Conservation (phyloP, 108 stramenopile genomes). For the Fragilaria crotonensis region DNA sequence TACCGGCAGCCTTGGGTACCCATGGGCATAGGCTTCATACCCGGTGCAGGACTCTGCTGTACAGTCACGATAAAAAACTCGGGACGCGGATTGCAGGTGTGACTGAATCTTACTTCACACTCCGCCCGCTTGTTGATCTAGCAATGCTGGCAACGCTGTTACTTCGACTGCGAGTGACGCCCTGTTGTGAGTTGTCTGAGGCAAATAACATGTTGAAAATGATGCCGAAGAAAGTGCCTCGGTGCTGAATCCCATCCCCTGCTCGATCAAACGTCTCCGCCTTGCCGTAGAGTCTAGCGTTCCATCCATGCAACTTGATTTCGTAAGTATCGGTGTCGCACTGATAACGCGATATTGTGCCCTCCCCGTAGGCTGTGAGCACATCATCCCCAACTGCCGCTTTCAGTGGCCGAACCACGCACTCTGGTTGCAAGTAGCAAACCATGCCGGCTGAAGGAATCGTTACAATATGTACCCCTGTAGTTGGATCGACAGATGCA, state of each 20-base stretch:
- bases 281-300: constrained; percentile 63
- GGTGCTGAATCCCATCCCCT: constrained; percentile 63
- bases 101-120: constrained; percentile 1
- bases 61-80: no score
- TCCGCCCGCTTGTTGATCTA: constrained; percentile 11
- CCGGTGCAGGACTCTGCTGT: no score
- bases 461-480: constrained; percentile 86
- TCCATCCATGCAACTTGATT: constrained; percentile 63
- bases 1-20: no score
- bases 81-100: no score
- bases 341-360: constrained; percentile 60
- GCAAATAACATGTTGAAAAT: constrained; percentile 35
- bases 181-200: constrained; percentile 21
- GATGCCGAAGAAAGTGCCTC: constrained; percentile 64
- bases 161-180: constrained; percentile 61
- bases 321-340: constrained; percentile 51
- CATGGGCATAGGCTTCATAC: no score
- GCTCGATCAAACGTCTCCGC: constrained; percentile 76
- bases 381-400: constrained; percentile 85
- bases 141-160: constrained; percentile 56
- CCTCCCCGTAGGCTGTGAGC: constrained; percentile 78
- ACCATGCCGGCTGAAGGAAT: constrained; percentile 51
- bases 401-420: constrained; percentile 69
- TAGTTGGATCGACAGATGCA: constrained; percentile 80
- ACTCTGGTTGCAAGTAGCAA: constrained; percentile 81